Percentiles rank a stretch among this genome's conserved stretches.
phyloP scores from a whole-genome alignment of 225 moss, liverwort and hornwort species.

The Rhytidiadelphus loreus region DNA sequence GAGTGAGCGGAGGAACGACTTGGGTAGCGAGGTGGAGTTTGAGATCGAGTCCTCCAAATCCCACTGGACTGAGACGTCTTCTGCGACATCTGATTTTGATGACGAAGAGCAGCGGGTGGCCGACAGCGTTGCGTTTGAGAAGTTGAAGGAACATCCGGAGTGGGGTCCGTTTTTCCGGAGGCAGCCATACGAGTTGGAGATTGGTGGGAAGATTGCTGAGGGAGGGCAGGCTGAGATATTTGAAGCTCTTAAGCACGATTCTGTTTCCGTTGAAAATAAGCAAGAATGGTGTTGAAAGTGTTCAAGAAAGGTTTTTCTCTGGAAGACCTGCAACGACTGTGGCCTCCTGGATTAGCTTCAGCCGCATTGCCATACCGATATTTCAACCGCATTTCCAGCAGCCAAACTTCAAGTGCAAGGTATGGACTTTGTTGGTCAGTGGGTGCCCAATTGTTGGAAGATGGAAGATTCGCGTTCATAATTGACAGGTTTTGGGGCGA shows the following conservation, averaged over 20 bases:
- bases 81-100: neutral
- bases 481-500: too few relatives aligned
- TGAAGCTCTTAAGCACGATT: neutral
- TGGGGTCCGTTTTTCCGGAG: neutral
- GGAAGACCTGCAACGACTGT: neutral
- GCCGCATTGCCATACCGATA: too few relatives aligned
- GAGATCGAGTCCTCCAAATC: neutral
- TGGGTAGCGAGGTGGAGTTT: neutral
- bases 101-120: neutral
- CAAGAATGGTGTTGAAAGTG: neutral
- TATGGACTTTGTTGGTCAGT: neutral
- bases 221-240: neutral
- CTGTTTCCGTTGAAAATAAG: too few relatives aligned
- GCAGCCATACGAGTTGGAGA: neutral
- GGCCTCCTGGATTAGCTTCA: neutral
- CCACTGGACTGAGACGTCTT: neutral
- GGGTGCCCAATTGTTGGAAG: neutral
- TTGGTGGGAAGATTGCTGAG: neutral
- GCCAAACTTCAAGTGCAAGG: accelerated
- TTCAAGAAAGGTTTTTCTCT: neutral
- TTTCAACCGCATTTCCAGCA: accelerated
- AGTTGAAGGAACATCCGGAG: neutral
- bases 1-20: neutral
- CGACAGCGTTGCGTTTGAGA: neutral
- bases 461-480: neutral